Percentiles rank a stretch among this genome's conserved stretches.
phyloP scores from a whole-genome alignment of 2,329 filamentous ascomycete species.

The Colletotrichum eleusines region DNA sequence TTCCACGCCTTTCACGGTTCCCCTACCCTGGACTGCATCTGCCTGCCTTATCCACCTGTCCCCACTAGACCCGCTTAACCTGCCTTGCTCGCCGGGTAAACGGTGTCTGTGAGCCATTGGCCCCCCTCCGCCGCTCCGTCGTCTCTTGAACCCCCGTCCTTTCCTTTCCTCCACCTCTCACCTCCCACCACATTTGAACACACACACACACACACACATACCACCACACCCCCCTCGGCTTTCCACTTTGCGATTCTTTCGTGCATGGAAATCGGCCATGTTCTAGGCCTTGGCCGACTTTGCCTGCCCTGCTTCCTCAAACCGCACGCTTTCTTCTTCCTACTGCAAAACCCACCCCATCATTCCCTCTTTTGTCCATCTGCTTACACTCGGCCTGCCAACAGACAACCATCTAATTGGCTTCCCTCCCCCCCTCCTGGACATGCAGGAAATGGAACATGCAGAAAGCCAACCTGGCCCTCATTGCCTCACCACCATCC shows the following conservation, averaged over 20 bases:
- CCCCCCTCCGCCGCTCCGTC: neutral
- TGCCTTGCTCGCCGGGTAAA: slow-evolving; percentile 20
- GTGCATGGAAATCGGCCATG: slow-evolving; percentile 18
- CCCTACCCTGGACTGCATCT: neutral
- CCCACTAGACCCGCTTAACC: slow-evolving; percentile 5
- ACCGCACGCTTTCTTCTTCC: slow-evolving; percentile 39
- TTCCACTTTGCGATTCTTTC: neutral
- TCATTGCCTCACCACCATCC: slow-evolving; percentile 36
- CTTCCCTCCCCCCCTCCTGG: slow-evolving; percentile 11
- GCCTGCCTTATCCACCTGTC: neutral
- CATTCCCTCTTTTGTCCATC: slow-evolving; percentile 34
- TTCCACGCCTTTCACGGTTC: too few relatives aligned
- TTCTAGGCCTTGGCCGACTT: slow-evolving; percentile 27
- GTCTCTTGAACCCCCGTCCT: neutral
- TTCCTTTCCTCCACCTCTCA: neutral
- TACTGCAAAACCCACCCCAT: slow-evolving; percentile 14
- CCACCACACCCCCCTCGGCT: slow-evolving; percentile 7
- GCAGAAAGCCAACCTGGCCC: slow-evolving; percentile 28
- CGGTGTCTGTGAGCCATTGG: slow-evolving; percentile 8
- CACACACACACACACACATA: slow-evolving; percentile 1
- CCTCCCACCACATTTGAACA: neutral
- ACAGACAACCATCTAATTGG: slow-evolving; percentile 16
- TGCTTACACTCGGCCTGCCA: slow-evolving; percentile 26
- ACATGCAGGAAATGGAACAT: slow-evolving; percentile 28
- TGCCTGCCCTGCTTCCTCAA: too few relatives aligned